Percentiles rank a stretch among this genome's conserved stretches.
These are phyloP conservation scores for Lecanoromycetidae sp. DNA, from an alignment of 2,329 filamentous ascomycete species.

Conservation along the genomic window DNA sequence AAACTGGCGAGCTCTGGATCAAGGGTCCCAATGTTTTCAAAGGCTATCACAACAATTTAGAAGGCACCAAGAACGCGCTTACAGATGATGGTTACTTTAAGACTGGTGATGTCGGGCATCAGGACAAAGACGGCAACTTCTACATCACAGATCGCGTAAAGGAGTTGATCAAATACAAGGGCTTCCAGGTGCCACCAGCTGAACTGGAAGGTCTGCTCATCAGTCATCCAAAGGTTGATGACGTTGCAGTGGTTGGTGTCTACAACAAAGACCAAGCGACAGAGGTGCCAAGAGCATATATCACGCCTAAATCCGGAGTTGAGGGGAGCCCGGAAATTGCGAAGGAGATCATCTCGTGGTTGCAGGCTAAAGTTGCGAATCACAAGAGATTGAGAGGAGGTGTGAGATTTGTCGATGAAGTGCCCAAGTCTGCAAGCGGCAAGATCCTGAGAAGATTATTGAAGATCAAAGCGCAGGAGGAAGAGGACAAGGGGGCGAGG, in stretches of 20 bases:
- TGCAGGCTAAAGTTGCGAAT: constrained; percentile 31
- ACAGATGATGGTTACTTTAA: constrained; percentile 70
- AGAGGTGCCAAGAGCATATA: constrained; percentile 56
- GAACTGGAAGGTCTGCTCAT: constrained; percentile 48
- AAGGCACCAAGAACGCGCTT: constrained; percentile 44
- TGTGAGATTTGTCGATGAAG: constrained; percentile 33
- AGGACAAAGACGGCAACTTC: constrained; percentile 66
- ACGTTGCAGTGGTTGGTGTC: constrained; percentile 52
- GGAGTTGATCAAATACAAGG: constrained; percentile 52
- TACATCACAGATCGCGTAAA: constrained; percentile 83
- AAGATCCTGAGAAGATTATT: constrained; percentile 28
- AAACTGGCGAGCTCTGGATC: constrained; percentile 58
- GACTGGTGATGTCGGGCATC: constrained; percentile 75
- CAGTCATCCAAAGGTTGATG: constrained; percentile 39
- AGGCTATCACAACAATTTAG: constrained; percentile 49
- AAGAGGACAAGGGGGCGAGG: constrained; percentile 11
- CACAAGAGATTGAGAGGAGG: constrained; percentile 37
- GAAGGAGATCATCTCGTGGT: constrained; percentile 33
- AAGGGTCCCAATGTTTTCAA: constrained; percentile 53
- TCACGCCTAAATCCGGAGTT: constrained; percentile 41
- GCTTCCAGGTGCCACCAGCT: constrained; percentile 58
- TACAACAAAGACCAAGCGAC: constrained; percentile 50
- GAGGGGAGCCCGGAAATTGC: constrained; percentile 37
- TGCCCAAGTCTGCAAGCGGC: constrained; percentile 37
- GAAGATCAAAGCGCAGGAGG: constrained; percentile 16